Conservation (phyloP, 768 basidiomycete genomes). For the Infundibulicybe gibba region DNA sequence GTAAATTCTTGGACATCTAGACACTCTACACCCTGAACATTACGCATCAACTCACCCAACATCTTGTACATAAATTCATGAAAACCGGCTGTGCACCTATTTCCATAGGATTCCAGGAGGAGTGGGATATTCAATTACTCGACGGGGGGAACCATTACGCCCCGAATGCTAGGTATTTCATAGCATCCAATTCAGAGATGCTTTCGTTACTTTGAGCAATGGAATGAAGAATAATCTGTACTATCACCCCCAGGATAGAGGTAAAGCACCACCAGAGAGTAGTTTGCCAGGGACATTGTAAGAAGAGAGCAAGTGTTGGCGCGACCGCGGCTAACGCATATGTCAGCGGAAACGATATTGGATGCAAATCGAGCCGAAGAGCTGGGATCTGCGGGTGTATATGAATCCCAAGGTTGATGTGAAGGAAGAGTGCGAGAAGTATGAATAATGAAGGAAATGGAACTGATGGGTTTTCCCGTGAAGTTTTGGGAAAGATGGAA, state of each 20-base stretch:
- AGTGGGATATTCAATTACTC: neutral
- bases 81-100: too few species aligned
- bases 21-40: too few species aligned
- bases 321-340: conserved; percentile 41
- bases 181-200: conserved; percentile 45
- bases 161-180: conserved; percentile 54
- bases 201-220: conserved; percentile 41
- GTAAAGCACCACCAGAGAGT: conserved; percentile 52
- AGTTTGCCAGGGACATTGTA: conserved; percentile 48
- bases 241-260: conserved; percentile 35
- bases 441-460: conserved; percentile 43
- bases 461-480: conserved; percentile 25
- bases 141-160: conserved; percentile 21
- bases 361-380: conserved; percentile 18
- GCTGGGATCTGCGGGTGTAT: conserved; percentile 29
- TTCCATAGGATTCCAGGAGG: neutral
- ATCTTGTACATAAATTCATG: too few species aligned
- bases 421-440: conserved; percentile 45
- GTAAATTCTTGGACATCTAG: too few species aligned
- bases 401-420: conserved; percentile 43
- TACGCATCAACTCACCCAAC: too few species aligned
- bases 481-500: conserved; percentile 32
- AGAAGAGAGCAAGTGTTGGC: conserved; percentile 45
- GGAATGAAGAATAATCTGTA: conserved; percentile 41
- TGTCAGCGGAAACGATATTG: conserved; percentile 20